Conservation (phyloP, 2,329 filamentous ascomycete genomes). For the Cladosporium austrohemisphaericum region DNA sequence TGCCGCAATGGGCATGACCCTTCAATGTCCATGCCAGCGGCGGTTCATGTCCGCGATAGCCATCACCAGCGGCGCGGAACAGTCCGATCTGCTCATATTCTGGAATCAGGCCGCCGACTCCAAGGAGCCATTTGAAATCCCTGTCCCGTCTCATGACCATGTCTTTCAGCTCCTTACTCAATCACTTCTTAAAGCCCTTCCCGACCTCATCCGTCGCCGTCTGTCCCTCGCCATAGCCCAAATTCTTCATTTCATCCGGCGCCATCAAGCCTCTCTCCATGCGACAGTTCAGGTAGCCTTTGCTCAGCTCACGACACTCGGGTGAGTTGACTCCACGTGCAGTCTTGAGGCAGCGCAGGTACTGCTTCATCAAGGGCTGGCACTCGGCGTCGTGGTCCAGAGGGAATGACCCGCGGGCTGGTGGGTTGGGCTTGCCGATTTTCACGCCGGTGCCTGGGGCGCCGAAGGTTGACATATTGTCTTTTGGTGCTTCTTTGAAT, state of each 20-base stretch:
- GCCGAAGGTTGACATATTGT: conserved; percentile 55
- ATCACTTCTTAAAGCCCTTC: conserved; percentile 6
- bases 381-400: conserved; percentile 96
- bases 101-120: too few relatives aligned
- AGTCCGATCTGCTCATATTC: too few relatives aligned
- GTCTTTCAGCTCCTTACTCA: too few relatives aligned
- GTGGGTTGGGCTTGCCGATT: conserved; percentile 68
- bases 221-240: conserved; percentile 66
- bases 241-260: conserved; percentile 87
- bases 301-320: conserved; percentile 79
- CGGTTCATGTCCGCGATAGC: too few relatives aligned
- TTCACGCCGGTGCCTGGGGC: conserved; percentile 64
- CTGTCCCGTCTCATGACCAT: too few relatives aligned
- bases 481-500: neutral
- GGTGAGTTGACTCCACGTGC: conserved; percentile 80
- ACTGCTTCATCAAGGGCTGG: conserved; percentile 79
- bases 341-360: conserved; percentile 82
- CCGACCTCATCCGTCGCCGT: conserved; percentile 2
- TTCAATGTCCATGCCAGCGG: too few relatives aligned
- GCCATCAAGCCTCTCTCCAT: conserved; percentile 99
- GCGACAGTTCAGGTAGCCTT: conserved; percentile 81
- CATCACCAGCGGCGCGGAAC: too few relatives aligned
- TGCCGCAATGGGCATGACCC: too few relatives aligned
- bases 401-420: conserved; percentile 91
- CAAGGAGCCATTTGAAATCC: too few relatives aligned